Evolutionary conservation across 192 early-diverging fungal genomes (phyloP).

Genomic region (Umbelopsis isabellina): DNA sequence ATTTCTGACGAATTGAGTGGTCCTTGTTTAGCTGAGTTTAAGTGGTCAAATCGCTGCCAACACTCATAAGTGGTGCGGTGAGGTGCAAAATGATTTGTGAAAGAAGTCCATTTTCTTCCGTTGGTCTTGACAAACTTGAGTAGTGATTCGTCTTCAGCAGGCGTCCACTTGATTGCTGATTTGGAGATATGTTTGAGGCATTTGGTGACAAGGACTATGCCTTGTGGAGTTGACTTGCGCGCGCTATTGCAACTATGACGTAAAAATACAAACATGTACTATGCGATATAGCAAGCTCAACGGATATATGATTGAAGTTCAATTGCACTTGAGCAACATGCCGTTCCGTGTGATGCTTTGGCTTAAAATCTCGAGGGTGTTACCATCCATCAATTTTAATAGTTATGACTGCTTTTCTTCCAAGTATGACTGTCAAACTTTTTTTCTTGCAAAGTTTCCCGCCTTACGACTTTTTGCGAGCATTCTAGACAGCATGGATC

Average conservation of each 20-base stretch:
- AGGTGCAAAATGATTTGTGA: neutral
- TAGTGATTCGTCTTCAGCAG: neutral
- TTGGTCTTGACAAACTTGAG: neutral
- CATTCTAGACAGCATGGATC: conserved; percentile 56
- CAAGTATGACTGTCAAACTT: neutral
- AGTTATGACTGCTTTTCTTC: no score
- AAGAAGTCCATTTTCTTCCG: neutral
- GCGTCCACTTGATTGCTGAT: neutral
- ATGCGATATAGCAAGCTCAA: no score
- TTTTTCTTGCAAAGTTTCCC: neutral
- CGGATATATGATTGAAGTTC: no score
- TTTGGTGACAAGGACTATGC: no score
- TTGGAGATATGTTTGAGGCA: no score
- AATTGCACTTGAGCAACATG: no score
- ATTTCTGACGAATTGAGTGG: conserved; percentile 1
- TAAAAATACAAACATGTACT: no score
- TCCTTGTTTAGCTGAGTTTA: neutral
- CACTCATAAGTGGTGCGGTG: neutral
- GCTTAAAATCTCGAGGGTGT: no score
- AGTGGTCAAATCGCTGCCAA: neutral
- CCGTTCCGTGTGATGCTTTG: no score
- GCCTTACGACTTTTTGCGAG: neutral
- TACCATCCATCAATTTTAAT: no score
- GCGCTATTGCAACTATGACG: no score
- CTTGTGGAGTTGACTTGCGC: no score